Base-by-base conservation (phyloP, 371 early-diverging fungal genomes). In the Syncephalastrum sp. region DNA sequence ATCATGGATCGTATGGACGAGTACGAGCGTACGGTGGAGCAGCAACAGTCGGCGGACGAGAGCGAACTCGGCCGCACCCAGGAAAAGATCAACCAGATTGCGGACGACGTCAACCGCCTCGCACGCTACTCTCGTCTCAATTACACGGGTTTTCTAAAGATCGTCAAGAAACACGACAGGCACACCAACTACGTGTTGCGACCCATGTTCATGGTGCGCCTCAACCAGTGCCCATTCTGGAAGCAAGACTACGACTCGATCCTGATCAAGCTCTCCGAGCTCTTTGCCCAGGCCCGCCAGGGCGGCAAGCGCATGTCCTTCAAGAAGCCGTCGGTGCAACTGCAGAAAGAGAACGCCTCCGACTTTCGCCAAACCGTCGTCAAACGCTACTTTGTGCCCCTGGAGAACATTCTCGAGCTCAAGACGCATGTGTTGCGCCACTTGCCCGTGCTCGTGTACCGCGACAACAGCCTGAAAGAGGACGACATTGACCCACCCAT, bases 111-210 rank as follows among this genome's bases (percentile, higher is more conserved):
- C 57, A 92, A 89, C 63, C 91, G 93, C 58, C 84, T 98, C 48
- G 88, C 94, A 15, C 91, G 91, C 70, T 98, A 89, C 71, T 89
- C 95, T 4, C 87, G 97, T 23, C 79, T 98, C 60, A 99, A 99
- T 75, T 95, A 95, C 67, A 88, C 96, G 3, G 99, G 96, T 8
- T 96, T 98, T 60, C 78, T 97, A 55, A 98, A 96, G 78, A 94
- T 97, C 53, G 85, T 98, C 63, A 97, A 96, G 75, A 97, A 98
- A 76, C 96, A 97, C 70, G 99, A 98, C 70, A 94, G 95, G 75
- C 90, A 94, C 73, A 95, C 95, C 13, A 74, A 82, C 33, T 93
- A 88, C 74, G 77, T 84, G 15, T 78, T 97, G 47, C 87, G 91
- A 64, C 91, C 93, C 42, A 84, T 90, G 77, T 97, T 94, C 69